Conservation (phyloP, 139 green algal species). For the Astrephomene gubernaculifera region DNA sequence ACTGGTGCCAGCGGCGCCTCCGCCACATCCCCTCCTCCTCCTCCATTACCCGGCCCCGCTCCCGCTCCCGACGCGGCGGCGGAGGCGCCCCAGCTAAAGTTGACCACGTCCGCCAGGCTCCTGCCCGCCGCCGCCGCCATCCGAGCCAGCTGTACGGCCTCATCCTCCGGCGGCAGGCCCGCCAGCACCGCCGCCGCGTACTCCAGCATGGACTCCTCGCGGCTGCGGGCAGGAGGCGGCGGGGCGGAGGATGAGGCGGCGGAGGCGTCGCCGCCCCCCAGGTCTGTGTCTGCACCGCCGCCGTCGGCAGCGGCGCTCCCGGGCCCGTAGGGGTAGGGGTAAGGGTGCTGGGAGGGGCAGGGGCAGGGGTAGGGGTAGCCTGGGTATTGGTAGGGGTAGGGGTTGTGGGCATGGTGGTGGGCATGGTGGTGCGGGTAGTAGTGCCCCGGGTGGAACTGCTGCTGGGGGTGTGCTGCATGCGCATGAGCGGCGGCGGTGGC, state of each 20-base stretch:
- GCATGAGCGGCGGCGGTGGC: slow-evolving; percentile 3
- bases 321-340: background rate
- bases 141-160: slow-evolving; percentile 63
- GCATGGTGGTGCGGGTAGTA: background rate
- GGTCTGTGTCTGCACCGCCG: too few species aligned
- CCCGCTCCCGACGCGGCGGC: background rate
- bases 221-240: background rate
- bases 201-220: slow-evolving; percentile 29
- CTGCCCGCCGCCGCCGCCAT: slow-evolving; percentile 58
- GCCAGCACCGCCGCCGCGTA: slow-evolving; percentile 60
- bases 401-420: too few species aligned
- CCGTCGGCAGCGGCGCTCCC: background rate
- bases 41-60: background rate
- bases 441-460: too few species aligned
- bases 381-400: too few species aligned
- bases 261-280: too few species aligned
- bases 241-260: too few species aligned
- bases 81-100: slow-evolving; percentile 32
- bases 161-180: slow-evolving; percentile 69
- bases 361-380: too few species aligned
- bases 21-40: background rate
- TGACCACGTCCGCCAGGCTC: slow-evolving; percentile 57
- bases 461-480: background rate
- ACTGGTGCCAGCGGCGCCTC: background rate
- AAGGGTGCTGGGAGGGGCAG: too few species aligned